Evolutionary conservation across 2,329 filamentous ascomycete species (phyloP).

Genomic region (Botrytis deweyae): DNA sequence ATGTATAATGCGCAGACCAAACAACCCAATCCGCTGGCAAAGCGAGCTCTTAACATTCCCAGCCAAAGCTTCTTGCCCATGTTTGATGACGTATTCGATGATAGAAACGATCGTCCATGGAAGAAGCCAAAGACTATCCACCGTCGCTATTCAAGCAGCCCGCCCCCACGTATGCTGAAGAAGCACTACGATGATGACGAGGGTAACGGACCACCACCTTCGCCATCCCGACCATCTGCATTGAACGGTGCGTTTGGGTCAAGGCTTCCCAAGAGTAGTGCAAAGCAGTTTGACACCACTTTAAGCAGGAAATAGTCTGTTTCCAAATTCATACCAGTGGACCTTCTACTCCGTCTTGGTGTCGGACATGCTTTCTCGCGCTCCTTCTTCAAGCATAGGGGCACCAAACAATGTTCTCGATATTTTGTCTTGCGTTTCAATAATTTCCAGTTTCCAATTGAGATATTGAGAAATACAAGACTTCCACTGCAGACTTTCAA

Average conservation of each 20-base stretch:
- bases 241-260: background rate
- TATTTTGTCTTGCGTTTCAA: background rate
- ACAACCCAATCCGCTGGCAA: background rate
- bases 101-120: background rate
- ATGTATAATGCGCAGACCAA: background rate
- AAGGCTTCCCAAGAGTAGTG: background rate
- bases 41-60: background rate
- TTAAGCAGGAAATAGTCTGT: background rate
- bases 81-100: background rate
- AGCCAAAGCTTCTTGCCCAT: background rate
- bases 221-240: no score
- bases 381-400: rapidly evolving
- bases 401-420: rapidly evolving
- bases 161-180: background rate
- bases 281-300: conserved; percentile 1
- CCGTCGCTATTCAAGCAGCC: background rate
- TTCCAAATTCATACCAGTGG: rapidly evolving
- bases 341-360: background rate
- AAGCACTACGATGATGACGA: background rate
- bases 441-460: no score
- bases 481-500: background rate
- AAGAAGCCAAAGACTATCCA: background rate
- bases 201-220: background rate
- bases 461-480: background rate
- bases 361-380: background rate